phyloP scores from a whole-genome alignment of 2,329 filamentous ascomycete genomes.

The Capronia coronata region DNA sequence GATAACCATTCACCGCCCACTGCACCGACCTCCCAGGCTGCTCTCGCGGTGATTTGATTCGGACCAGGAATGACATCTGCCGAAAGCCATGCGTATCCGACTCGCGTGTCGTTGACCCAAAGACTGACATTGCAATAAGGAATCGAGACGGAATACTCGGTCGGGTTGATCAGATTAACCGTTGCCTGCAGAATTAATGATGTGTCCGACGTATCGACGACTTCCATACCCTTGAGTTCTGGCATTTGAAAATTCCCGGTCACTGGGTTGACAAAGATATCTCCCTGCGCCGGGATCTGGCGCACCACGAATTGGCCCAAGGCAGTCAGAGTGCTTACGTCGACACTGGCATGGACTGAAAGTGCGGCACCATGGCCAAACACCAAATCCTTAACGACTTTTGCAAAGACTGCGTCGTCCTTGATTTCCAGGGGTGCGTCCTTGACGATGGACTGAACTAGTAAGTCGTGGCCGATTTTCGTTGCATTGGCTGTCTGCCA shows the following conservation, averaged over 20 bases:
- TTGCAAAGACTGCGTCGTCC: conserved; percentile 68
- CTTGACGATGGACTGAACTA: conserved; percentile 68
- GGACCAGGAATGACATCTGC: conserved; percentile 61
- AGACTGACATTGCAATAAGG: conserved; percentile 74
- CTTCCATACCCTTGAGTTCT: conserved; percentile 62
- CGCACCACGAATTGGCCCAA: conserved; percentile 75
- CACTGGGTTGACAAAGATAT: conserved; percentile 75
- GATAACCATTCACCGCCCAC: conserved; percentile 70
- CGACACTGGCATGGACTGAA: conserved; percentile 70
- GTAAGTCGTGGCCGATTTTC: conserved; percentile 57
- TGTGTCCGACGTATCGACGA: conserved; percentile 64
- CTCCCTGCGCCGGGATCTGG: conserved; percentile 74
- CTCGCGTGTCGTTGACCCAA: conserved; percentile 61
- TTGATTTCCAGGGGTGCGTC: conserved; percentile 78
- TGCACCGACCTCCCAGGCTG: conserved; percentile 65
- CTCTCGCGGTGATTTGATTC: conserved; percentile 64
- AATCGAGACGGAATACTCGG: conserved; percentile 73
- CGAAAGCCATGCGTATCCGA: conserved; percentile 65
- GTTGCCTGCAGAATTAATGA: conserved; percentile 64
- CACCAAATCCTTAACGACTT: conserved; percentile 72
- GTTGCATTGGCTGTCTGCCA: conserved; percentile 84
- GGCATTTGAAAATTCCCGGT: conserved; percentile 52
- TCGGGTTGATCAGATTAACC: conserved; percentile 85
- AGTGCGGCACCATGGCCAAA: conserved; percentile 66
- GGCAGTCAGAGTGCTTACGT: conserved; percentile 73